These are phyloP conservation scores for Arthrobotrys musiformis DNA, from an alignment of 2,329 filamentous ascomycete genomes.

Conservation along the genomic window DNA sequence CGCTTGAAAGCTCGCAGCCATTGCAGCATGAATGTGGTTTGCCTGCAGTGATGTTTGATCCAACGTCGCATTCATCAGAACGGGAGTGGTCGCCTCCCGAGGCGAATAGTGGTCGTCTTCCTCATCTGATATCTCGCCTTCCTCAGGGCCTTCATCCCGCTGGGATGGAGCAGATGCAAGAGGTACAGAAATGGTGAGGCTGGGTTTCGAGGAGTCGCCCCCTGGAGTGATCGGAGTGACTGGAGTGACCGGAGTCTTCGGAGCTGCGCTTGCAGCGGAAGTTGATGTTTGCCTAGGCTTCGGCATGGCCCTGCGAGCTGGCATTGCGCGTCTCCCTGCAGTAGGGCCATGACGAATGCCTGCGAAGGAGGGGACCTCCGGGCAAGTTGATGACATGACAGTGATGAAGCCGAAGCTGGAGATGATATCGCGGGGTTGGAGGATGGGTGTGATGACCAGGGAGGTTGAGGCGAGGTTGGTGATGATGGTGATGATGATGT, in stretches of 20 bases:
- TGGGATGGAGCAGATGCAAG: neutral
- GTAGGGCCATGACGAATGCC: slow-evolving; percentile 26
- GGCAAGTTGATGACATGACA: slow-evolving; percentile 38
- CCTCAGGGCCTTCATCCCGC: slow-evolving; percentile 45
- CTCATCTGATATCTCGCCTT: slow-evolving; percentile 53
- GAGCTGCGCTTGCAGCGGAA: slow-evolving; percentile 7
- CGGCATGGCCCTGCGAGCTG: slow-evolving; percentile 42
- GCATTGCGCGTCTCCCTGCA: slow-evolving; percentile 43
- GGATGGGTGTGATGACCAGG: neutral
- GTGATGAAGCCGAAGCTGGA: no score
- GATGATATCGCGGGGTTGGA: neutral
- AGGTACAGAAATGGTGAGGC: slow-evolving; percentile 24
- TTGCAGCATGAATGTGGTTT: slow-evolving; percentile 5
- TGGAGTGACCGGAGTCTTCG: slow-evolving; percentile 24
- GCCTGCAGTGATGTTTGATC: neutral
- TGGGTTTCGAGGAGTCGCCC: slow-evolving; percentile 19
- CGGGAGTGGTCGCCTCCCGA: slow-evolving; percentile 44
- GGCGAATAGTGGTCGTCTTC: slow-evolving; percentile 52
- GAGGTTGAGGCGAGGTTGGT: neutral
- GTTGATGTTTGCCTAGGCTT: slow-evolving; percentile 41
- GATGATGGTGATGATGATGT: slow-evolving; percentile 2
- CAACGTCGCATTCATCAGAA: neutral
- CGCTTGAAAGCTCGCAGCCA: neutral
- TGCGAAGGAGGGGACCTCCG: slow-evolving; percentile 44
- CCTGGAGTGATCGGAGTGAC: slow-evolving; percentile 5